Evolutionary conservation across 1,284 basidiomycete genomes (phyloP).

Genomic region (Fomes fomentarius): DNA sequence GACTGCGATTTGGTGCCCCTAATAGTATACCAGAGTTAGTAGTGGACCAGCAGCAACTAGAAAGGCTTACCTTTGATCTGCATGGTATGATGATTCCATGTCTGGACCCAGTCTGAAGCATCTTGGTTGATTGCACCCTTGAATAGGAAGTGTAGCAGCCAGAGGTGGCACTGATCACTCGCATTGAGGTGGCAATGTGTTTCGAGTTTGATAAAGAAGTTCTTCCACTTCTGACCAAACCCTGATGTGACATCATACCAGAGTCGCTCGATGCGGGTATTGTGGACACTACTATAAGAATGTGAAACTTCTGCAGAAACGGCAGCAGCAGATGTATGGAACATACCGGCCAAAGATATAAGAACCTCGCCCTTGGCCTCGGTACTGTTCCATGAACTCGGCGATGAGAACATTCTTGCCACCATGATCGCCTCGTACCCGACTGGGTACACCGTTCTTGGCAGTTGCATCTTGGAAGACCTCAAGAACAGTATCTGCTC

Average conservation of each 20-base stretch:
- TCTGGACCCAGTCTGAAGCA: slow-evolving; percentile 21
- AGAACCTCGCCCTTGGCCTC: slow-evolving; percentile 32
- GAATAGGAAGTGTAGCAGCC: slow-evolving; percentile 26
- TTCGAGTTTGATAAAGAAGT: slow-evolving; percentile 35
- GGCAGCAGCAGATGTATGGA: neutral
- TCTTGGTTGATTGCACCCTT: slow-evolving; percentile 7
- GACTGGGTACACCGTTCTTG: slow-evolving; percentile 25
- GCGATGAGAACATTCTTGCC: slow-evolving; percentile 34
- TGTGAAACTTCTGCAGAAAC: neutral
- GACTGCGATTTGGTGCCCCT: neutral
- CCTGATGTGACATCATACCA: slow-evolving; percentile 41
- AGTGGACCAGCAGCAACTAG: neutral
- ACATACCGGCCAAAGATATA: slow-evolving; percentile 42
- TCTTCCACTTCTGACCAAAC: slow-evolving; percentile 36
- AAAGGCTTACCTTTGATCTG: slow-evolving; percentile 9
- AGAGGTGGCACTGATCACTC: slow-evolving; percentile 23
- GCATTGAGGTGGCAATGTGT: slow-evolving; percentile 22
- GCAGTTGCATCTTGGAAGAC: slow-evolving; percentile 23
- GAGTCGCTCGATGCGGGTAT: slow-evolving; percentile 30
- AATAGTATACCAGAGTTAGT: neutral
- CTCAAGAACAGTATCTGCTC: slow-evolving; percentile 20
- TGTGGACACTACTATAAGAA: slow-evolving; percentile 18
- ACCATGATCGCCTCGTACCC: slow-evolving; percentile 34
- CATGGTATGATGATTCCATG: slow-evolving; percentile 33
- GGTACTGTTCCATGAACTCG: slow-evolving; percentile 29